phyloP scores from a whole-genome alignment of 345 rosid species.

The Boechera retrofracta region DNA sequence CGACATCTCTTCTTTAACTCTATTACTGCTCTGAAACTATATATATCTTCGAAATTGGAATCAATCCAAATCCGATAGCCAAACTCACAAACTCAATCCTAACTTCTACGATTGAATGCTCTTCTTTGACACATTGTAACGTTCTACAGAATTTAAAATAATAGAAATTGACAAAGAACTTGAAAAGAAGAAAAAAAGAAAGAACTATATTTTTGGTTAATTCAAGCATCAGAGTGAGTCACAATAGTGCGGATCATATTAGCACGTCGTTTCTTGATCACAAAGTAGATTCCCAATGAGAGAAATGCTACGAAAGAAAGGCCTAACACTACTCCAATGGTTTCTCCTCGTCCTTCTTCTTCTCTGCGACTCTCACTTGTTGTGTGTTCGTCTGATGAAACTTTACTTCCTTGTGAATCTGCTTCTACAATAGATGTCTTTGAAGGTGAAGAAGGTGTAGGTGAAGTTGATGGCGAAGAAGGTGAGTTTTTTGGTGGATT shows the following conservation, averaged over 20 bases:
- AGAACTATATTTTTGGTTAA: background rate
- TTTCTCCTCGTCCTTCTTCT: slow-evolving; percentile 37
- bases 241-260: slow-evolving; percentile 37
- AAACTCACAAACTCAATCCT: no score
- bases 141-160: slow-evolving; percentile 3
- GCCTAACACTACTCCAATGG: slow-evolving; percentile 36
- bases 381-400: slow-evolving; percentile 35
- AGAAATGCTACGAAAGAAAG: slow-evolving; percentile 33
- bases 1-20: no score
- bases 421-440: slow-evolving; percentile 51
- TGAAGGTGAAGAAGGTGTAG: slow-evolving; percentile 59
- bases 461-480: slow-evolving; percentile 45
- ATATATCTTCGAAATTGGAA: no score
- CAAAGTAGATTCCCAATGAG: slow-evolving; percentile 30
- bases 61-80: no score
- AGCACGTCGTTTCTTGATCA: slow-evolving; percentile 40
- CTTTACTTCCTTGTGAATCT: slow-evolving; percentile 49
- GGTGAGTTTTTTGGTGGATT: slow-evolving; percentile 42
- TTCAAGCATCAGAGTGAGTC: slow-evolving; percentile 35
- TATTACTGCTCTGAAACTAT: no score
- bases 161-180: slow-evolving; percentile 3
- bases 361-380: slow-evolving; percentile 32
- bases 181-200: background rate
- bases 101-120: no score
- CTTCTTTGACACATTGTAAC: slow-evolving; percentile 4